Base-by-base conservation (phyloP, 108 stramenopile genomes). In the Stephanodiscus minutulus region DNA sequence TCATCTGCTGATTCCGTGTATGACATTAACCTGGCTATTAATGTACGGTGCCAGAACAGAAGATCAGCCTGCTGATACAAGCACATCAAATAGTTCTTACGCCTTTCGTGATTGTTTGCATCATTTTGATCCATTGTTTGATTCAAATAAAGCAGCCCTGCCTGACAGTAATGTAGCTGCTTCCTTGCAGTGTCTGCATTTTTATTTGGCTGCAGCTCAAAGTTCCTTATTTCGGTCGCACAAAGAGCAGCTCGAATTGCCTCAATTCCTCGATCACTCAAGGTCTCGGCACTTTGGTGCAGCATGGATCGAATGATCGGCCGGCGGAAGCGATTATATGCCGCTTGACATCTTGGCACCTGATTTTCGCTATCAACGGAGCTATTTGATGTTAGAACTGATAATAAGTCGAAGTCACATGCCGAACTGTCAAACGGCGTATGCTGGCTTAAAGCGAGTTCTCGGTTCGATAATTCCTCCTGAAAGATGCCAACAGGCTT, bases 261-360 rank as follows among this genome's bases (percentile, higher is more conserved):
- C 65, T 71, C 70, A 31, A 71, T 31, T 55, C 70, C 70, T 56
- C 64, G 70, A 66, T 71, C 70, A 35, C 64, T 66, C 9, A 71
- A 35, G 6, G 33, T 66, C 64, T 71, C 70, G 27, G 65, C 50
- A 64, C 70, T 65, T 65, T 65, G 64, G 37, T 65, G 50, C 31
- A 71, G 27, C 70, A 71, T 71, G 17, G 70, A 44, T 44, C 43
- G 43, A 44, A 15, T 44, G 13, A 11, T 44, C 15, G 43, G 43
- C 3, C 15, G 43, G 13, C 12, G 43, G 3, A 15, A 44, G 43
- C 13, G 11, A 44, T 0, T 1, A 15, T 44, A 44, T 15, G 43
- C 15, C 13, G 15, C 3, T 44, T 44, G 43, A 15, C 11, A 2
- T 3, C 3, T 47, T 28, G 48, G 47, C 22, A 52, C 54, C 20